Evolutionary conservation across 805 yeast species (phyloP), one percentile per base, ranked within the genome.

Genomic region (Spathaspora girioi): DNA sequence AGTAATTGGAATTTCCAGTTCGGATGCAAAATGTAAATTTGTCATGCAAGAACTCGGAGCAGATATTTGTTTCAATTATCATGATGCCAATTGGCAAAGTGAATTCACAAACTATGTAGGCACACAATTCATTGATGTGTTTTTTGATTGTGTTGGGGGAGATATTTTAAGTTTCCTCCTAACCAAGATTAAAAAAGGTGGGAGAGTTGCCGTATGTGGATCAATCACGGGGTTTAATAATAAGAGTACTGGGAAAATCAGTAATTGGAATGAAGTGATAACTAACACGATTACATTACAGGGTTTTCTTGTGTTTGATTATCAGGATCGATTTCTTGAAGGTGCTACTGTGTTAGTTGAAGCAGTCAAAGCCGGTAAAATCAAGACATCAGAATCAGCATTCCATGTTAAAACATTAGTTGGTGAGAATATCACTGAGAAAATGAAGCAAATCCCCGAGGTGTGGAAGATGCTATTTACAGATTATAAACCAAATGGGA

Each of bases 31-130:
- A 63, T 70, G 78, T 51, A 68, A 75, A 53, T 79, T 63, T 60
- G 83, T 84, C 31, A 79, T 80, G 61, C 26, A 23, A 4, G 65
- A 80, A 1, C 61, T 83, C 46, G 83, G 84, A 54, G 79, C 80
- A 7, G 82, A 79, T 56, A 76, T 72, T 43, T 66, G 76, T 50
- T 72, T 82, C 46, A 83, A 83, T 63, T 84, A 84, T 70, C 77
- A 75, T 49, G 76, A 76, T 45, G 56, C 64, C 2, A 61, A 62
- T 45, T 62, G 57, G 51, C 35, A 59, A 56, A 45, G 59, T 43
- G 58, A 70, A 46, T 58, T 71, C 48, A 52, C 62, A 35, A 53
- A 60, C 45, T 56, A 53, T 41, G 67, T 78, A 31, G 81, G 78
- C 41, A 76, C 69, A 11, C 75, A 79, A 50, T 74, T 71, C 48